A percentile compares a stretch with the other conserved stretches of the same genome.
Conservation (phyloP, 805 yeast species). For the Zygosaccharomyces gambellarensis region DNA sequence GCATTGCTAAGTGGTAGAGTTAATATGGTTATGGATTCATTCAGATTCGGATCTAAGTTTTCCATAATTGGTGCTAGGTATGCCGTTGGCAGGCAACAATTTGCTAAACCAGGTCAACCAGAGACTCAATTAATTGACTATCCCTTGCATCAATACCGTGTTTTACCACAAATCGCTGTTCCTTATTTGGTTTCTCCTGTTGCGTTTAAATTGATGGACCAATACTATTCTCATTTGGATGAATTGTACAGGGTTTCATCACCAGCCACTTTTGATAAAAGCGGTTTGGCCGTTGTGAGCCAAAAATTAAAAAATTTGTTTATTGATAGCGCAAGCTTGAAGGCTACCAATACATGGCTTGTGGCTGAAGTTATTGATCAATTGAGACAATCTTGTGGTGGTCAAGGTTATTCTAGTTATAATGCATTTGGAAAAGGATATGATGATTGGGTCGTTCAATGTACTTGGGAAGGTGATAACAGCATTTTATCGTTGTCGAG, state of each 20-base stretch:
- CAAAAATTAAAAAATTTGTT: conserved; percentile 67
- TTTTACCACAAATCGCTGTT: conserved; percentile 78
- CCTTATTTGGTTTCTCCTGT: conserved; percentile 73
- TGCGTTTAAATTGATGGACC: conserved; percentile 53
- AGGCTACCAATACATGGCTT: conserved; percentile 87
- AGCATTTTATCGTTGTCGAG: conserved; percentile 77
- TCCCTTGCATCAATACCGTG: conserved; percentile 82
- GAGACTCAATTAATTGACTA: conserved; percentile 72
- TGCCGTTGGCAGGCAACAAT: conserved; percentile 86
- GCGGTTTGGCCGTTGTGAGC: conserved; percentile 43
- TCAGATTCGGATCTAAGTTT: conserved; percentile 72
- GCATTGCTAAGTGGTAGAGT: conserved; percentile 88
- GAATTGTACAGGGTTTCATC: conserved; percentile 51
- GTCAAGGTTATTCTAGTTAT: conserved; percentile 93
- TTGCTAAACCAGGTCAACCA: conserved; percentile 42
- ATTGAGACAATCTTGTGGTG: conserved; percentile 91
- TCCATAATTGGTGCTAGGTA: conserved; percentile 82
- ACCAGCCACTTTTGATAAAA: conserved; percentile 40
- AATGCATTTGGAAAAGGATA: conserved; percentile 85
- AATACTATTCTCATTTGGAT: conserved; percentile 46
- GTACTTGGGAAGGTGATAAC: conserved; percentile 98
- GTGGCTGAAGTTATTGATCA: conserved; percentile 78
- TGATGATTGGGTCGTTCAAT: conserved; percentile 94
- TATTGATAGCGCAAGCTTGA: conserved; percentile 79
- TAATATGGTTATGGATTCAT: conserved; percentile 82